Evolutionary conservation across 768 basidiomycete species (phyloP), one percentile per base, ranked within the genome.

Genomic region (Steccherinum ochraceum): DNA sequence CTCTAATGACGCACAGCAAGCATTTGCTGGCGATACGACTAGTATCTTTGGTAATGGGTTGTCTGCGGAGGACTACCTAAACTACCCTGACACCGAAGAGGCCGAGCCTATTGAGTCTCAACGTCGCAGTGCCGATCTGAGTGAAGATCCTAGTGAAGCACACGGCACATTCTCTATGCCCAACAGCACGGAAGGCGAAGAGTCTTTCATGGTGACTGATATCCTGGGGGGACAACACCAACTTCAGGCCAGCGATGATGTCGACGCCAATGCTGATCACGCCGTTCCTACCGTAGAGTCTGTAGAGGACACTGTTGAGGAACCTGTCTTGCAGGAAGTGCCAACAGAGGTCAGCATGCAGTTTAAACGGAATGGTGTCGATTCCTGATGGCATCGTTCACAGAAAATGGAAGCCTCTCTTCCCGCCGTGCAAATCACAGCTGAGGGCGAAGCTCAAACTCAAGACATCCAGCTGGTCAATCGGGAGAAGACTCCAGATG

Each of bases 221-320:
- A 16, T 35, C 16, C n/a, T n/a, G n/a, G n/a, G n/a, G n/a, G n/a
- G n/a, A n/a, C n/a, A n/a, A n/a, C n/a, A n/a, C n/a, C n/a, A n/a
- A n/a, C n/a, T n/a, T n/a, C n/a, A n/a, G n/a, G n/a, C n/a, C n/a
- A n/a, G n/a, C n/a, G n/a, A n/a, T n/a, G n/a, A n/a, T 1, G 3
- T 48, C 5, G 58, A 62, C 2, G 65, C 66, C 52, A 49, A 54
- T 40, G 61, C 72, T 11, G 70, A 72, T 16, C 30, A 35, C 30
- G 30, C 7, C 16, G 30, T 7, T 7, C 30, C 16, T 35, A 7
- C 16, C 7, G 30, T 16, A 7, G 16, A 7, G 30, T 7, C 30
- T 35, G 7, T 35, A 16, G 30, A 35, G 30, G 7, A 35, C 30
- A 16, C 16, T 16, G 16, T 35, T 16, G 30, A 35, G 16, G 30